Evolutionary conservation across 257 asterid genomes (phyloP).

Genomic region (Coffea eugenioides): DNA sequence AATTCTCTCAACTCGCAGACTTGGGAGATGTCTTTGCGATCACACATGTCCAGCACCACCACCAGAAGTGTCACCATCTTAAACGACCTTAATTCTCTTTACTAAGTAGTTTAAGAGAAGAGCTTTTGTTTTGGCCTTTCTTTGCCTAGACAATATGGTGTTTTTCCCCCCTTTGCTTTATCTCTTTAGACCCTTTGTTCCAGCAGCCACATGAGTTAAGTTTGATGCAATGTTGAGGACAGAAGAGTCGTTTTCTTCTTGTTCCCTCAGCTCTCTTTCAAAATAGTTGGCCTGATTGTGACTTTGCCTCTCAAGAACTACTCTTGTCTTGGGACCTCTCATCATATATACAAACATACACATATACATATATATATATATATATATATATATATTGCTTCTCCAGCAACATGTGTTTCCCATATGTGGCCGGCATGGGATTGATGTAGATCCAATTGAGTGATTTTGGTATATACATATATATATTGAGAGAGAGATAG

Average conservation of each 20-base stretch:
- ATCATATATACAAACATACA: background rate
- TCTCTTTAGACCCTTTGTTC: background rate
- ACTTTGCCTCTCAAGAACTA: constrained; percentile 37
- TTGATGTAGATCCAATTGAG: background rate
- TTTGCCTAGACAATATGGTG: background rate
- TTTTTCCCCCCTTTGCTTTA: background rate
- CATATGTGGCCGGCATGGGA: constrained; percentile 25
- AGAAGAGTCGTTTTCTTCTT: constrained; percentile 31
- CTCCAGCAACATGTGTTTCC: constrained; percentile 27
- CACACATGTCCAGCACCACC: constrained; percentile 13
- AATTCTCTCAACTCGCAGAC: constrained; percentile 20
- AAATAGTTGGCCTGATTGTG: constrained; percentile 47
- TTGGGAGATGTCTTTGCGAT: constrained; percentile 22
- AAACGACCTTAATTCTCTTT: constrained; percentile 41
- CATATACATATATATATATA: too few relatives aligned
- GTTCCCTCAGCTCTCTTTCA: constrained; percentile 43
- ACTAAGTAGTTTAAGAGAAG: background rate
- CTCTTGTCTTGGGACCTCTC: constrained; percentile 51
- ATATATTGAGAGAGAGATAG: too few relatives aligned
- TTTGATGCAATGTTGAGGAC: constrained; percentile 15
- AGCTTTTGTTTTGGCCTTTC: constrained; percentile 1
- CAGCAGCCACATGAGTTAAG: constrained; percentile 8
- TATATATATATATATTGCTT: constrained; percentile 9
- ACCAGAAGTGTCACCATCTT: constrained; percentile 33
- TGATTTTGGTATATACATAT: background rate